Evolutionary conservation across 805 yeast genomes (phyloP), one percentile per base, ranked within the genome.

Genomic region (Ogataea sp.): DNA sequence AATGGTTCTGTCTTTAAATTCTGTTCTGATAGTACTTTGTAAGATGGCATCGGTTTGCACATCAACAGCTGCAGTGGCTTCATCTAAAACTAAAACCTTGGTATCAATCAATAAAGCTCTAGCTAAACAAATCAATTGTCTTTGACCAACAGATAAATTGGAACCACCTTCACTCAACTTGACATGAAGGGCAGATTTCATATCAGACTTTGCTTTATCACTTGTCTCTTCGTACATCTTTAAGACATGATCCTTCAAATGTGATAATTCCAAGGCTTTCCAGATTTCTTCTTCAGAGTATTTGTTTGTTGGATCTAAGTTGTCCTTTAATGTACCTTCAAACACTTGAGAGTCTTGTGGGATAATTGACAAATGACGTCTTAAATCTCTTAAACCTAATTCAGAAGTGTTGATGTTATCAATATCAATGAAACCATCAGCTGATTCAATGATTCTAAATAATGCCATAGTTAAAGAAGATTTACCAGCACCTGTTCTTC

Each of bases 401-500:
- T 66, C 53, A 35, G 76, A 65, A 5, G 85, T 84, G 49, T 81
- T 63, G 14, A 85, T 54, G 21, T 73, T 78, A 62, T 89, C 96
- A 49, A 88, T 81, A 14, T 64, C 65, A 49, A 88, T 83, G 9
- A 59, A 63, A 6, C 79, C 76, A 2, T 83, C 73, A 18, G 67
- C 61, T 6, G 83, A 74, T 60, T 89, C 96, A 51, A 89, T 84
- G 34, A 88, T 75, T 49, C 97, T 67, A 69, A 85, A 88, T 30
- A 88, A 63, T 0, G 96, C 93, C 52, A 86, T 63, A 0, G 95
- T 83, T 52, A 88, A 68, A 1, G 95, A 81, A 0, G 93, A 81
- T 59, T 88, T 88, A 47, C 97, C 97, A 2, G 97, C 97, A 46
- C 97, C 97, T 0, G 97, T 89, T 56, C 97, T 75, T 20, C 97